Percentiles rank a stretch among this genome's conserved stretches.
These are phyloP conservation scores for Fomitopsis palustris DNA, from an alignment of 1,284 basidiomycete genomes.

Conservation along the genomic window DNA sequence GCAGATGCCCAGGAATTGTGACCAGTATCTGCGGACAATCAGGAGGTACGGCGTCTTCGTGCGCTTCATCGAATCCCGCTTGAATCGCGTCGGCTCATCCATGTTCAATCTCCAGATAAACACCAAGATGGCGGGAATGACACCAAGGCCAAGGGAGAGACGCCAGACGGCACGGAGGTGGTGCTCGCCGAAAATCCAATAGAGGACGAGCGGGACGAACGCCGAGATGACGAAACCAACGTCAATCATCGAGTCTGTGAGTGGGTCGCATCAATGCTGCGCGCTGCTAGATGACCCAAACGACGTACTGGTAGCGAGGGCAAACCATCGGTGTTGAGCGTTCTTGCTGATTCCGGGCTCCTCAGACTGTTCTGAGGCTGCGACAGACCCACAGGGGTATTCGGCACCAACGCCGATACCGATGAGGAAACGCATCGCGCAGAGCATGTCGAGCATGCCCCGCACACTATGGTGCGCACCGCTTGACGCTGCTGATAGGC, in stretches of 20 bases:
- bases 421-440: conserved; percentile 80
- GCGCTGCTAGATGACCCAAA: not conserved
- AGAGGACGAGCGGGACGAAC: conserved; percentile 82
- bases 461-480: conserved; percentile 71
- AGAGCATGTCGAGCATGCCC: conserved; percentile 76
- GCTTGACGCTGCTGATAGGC: conserved; percentile 78
- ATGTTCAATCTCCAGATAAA: conserved; percentile 87
- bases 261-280: not conserved
- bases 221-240: conserved; percentile 81
- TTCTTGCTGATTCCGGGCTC: conserved; percentile 73
- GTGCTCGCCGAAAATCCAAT: conserved; percentile 82
- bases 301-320: conserved; percentile 74
- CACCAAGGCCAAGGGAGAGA: conserved; percentile 83
- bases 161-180: conserved; percentile 89
- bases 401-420: conserved; percentile 87
- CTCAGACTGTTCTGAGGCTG: conserved; percentile 88
- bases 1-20: conserved; percentile 64
- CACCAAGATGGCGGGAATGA: conserved; percentile 77
- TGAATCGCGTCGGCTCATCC: conserved; percentile 74
- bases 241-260: conserved; percentile 82
- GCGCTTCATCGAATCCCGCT: conserved; percentile 73
- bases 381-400: conserved; percentile 91
- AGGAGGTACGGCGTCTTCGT: conserved; percentile 76
- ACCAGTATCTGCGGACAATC: conserved; percentile 80
- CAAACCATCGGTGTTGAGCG: conserved; percentile 83